Evolutionary conservation across 2,329 filamentous ascomycete species (phyloP), one percentile per base, ranked within the genome.

Genomic region (Trichophyton benhamiae): DNA sequence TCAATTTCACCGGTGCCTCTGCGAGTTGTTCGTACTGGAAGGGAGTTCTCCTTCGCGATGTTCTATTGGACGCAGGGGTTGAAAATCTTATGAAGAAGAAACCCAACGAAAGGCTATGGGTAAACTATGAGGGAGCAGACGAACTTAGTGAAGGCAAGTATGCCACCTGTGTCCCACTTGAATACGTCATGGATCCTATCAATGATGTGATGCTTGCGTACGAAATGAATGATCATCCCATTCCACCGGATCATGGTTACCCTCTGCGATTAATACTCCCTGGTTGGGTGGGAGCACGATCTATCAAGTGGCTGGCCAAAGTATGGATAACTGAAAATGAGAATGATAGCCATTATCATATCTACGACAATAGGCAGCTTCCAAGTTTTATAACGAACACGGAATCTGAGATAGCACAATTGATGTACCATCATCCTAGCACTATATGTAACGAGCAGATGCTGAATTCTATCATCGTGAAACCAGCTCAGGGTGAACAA

Each of bases 1-100:
- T 81, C 66, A 74, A 75, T 64, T 82, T 75, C 75, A 76, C 73
- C 13, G 63, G 75, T 22, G 79, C 72, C 0, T 79, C 72, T 0
- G 73, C 77, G 3, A 75, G 77, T 9, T 80, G 77, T 62, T 78
- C 78, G 0, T 81, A 79, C 63, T 83, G 77, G 79, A 79, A 76
- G 62, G 79, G 80, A 0, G 71, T 75, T 1, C 66, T 76, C 2
- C 66, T 82, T 2, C 69, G 76, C 2, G 76, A 81, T 62, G 74
- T 82, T 1, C 69, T 81, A 8, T 60, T 74, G 1, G 70, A 70
- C 5, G 76, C 76, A 20, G 78, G 76, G 0, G 67, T 79, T 2
- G 42, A 67, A 62, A 48, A 66, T 2, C 61, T 64, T 9, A 63
- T 63, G 20, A 61, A 66, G 11, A 38, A 63, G 9, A 64, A 66